phyloP scores from a whole-genome alignment of 805 yeast species.

The Pichia sporocuriosa region DNA sequence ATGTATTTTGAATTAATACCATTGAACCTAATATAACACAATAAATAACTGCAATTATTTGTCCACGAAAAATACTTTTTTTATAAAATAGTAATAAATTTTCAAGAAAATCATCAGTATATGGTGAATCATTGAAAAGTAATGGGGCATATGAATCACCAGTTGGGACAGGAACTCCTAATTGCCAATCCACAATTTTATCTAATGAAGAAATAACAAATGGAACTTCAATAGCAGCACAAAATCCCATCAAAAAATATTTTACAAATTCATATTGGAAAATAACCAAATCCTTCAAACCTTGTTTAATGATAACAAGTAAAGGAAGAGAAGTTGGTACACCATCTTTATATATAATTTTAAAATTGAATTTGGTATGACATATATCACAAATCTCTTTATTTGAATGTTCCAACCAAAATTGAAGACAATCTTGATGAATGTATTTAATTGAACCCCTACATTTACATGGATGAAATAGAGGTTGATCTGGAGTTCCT shows the following conservation, averaged over 20 bases:
- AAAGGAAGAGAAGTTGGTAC: constrained; percentile 55
- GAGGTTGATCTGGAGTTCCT: constrained; percentile 68
- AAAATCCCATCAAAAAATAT: constrained; percentile 11
- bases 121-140: constrained; percentile 16
- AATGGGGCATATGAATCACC: background rate
- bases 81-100: constrained; percentile 1
- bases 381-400: constrained; percentile 82
- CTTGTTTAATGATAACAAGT: constrained; percentile 36
- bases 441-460: constrained; percentile 89
- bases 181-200: constrained; percentile 46
- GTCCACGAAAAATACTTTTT: constrained; percentile 17
- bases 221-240: constrained; percentile 41
- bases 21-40: constrained; percentile 19
- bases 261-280: constrained; percentile 10
- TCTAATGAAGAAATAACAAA: constrained; percentile 49
- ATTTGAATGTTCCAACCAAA: constrained; percentile 74
- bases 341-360: constrained; percentile 32
- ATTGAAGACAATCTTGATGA: constrained; percentile 85
- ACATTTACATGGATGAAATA: constrained; percentile 89
- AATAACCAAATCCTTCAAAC: constrained; percentile 4
- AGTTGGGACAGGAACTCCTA: constrained; percentile 41
- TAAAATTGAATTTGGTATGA: constrained; percentile 57
- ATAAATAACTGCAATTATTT: constrained; percentile 14
- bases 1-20: constrained; percentile 51
- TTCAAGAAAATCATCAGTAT: constrained; percentile 20